Conservation (phyloP, 1,139 yeast species). For the Eremothecium cymbalariae region DNA sequence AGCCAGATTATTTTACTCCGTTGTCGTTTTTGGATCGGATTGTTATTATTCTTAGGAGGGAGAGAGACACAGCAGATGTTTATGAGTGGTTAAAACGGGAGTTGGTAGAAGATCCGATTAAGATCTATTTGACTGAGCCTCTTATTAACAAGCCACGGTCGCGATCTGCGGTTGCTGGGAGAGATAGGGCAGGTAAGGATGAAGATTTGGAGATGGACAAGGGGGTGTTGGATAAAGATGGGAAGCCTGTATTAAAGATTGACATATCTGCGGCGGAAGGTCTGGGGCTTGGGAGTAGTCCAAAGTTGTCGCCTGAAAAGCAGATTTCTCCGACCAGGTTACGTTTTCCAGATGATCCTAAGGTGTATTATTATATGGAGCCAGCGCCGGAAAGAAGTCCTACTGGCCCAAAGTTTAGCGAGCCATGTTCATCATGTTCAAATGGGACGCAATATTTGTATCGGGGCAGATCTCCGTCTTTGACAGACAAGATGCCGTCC, state of each 20-base stretch:
- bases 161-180: conserved; percentile 14
- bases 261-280: conserved; percentile 20
- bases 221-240: conserved; percentile 4
- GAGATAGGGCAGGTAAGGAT: background rate
- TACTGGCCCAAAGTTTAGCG: background rate
- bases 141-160: conserved; percentile 20
- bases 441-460: conserved; percentile 9
- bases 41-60: conserved; percentile 25
- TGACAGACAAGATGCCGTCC: conserved; percentile 10
- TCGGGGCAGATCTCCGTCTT: conserved; percentile 4
- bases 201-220: conserved; percentile 4
- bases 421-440: conserved; percentile 1
- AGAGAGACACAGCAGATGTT: conserved; percentile 18
- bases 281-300: conserved; percentile 18
- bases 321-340: conserved; percentile 27
- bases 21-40: conserved; percentile 28
- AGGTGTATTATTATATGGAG: conserved; percentile 26
- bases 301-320: conserved; percentile 28
- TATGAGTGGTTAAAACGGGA: conserved; percentile 16
- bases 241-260: conserved; percentile 22
- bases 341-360: conserved; percentile 21
- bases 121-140: conserved; percentile 26
- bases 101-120: conserved; percentile 11
- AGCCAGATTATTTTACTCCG: conserved; percentile 25
- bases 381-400: conserved; percentile 20